Evolutionary conservation across 495 filamentous ascomycete genomes (phyloP).

Genomic region (Neurospora sp.): DNA sequence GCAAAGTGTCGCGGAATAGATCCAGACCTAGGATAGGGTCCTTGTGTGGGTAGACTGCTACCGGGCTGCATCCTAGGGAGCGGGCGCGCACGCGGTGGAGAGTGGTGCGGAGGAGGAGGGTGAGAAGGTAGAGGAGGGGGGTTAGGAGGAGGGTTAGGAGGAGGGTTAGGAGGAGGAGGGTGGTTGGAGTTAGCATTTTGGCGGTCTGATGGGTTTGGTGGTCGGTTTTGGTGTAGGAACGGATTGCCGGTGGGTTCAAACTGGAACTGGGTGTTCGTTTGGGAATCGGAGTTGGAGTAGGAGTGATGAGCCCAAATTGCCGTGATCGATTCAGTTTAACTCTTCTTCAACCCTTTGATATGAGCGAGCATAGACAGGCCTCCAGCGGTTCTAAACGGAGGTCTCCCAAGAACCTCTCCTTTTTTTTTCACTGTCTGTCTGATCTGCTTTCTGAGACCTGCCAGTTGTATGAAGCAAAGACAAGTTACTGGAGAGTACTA

Average conservation of each 20-base stretch:
- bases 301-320: not conserved
- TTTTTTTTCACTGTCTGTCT: no score
- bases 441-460: not conserved
- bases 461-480: not conserved
- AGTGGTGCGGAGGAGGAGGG: constrained; percentile 2
- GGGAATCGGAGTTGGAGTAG: not conserved
- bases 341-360: not conserved
- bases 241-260: no score
- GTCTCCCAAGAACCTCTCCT: not conserved
- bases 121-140: constrained; percentile 3
- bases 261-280: not conserved
- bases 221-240: not conserved
- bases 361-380: not conserved
- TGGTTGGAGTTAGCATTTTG: not conserved
- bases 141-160: not conserved
- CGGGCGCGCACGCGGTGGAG: constrained; percentile 1
- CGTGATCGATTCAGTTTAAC: not conserved
- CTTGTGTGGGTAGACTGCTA: constrained; percentile 24
- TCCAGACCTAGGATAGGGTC: constrained; percentile 37
- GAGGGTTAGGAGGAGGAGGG: not conserved
- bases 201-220: not conserved
- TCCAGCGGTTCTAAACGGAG: not conserved
- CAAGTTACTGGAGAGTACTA: no score
- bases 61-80: constrained; percentile 10
- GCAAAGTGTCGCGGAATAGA: constrained; percentile 19